Conservation (phyloP, 371 early-diverging fungal genomes). For the Parasitella parasitica region DNA sequence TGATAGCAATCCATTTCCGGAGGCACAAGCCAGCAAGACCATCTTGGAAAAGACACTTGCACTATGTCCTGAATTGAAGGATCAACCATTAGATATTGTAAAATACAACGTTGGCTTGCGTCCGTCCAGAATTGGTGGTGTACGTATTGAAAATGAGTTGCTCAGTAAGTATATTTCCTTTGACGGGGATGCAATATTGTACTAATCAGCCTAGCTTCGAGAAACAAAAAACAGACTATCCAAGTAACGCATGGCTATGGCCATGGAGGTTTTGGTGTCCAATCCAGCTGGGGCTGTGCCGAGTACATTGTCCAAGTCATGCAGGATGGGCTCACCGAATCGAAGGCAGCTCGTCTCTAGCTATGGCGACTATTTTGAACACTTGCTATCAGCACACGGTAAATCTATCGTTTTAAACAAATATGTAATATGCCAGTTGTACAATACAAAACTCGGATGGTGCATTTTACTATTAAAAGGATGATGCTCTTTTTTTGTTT, state of each 20-base stretch:
- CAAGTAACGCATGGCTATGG: constrained; percentile 78
- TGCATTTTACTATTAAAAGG: neutral
- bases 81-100: constrained; percentile 53
- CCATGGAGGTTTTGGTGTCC: constrained; percentile 75
- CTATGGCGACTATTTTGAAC: no score
- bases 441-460: neutral
- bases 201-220: no score
- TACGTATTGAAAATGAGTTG: constrained; percentile 66
- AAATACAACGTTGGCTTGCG: constrained; percentile 68
- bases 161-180: constrained; percentile 30
- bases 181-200: no score
- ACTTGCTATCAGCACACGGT: no score
- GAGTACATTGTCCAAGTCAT: constrained; percentile 48
- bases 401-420: no score
- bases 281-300: constrained; percentile 77
- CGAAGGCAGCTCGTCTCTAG: neutral
- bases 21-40: constrained; percentile 15
- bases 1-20: constrained; percentile 28
- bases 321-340: constrained; percentile 23
- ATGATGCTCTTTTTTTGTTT: neutral
- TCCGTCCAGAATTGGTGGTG: constrained; percentile 66
- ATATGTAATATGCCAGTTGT: no score
- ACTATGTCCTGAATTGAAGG: constrained; percentile 35
- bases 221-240: constrained; percentile 12
- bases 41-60: constrained; percentile 19